Percentiles rank a stretch among this genome's conserved stretches.
phyloP scores from a whole-genome alignment of 2,329 filamentous ascomycete species.

The Clarireedia paspali region DNA sequence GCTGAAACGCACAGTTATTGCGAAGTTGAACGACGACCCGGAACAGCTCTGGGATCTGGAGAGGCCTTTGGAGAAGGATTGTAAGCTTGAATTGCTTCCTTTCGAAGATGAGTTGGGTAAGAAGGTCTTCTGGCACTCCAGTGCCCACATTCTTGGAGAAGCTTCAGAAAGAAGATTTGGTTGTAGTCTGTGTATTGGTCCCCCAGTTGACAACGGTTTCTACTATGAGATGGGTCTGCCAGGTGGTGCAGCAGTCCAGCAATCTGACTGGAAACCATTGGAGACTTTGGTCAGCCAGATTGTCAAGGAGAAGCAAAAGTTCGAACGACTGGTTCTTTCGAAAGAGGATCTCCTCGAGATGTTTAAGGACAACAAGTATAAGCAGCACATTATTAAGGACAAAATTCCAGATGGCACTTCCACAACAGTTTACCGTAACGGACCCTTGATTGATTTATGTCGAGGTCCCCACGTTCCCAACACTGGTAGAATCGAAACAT shows the following conservation, averaged over 20 bases:
- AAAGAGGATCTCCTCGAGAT: conserved; percentile 92
- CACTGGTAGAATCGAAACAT: conserved; percentile 89
- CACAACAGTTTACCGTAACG: conserved; percentile 88
- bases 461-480: conserved; percentile 90
- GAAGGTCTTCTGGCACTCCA: conserved; percentile 97
- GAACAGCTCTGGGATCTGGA: conserved; percentile 85
- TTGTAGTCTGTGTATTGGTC: conserved; percentile 88
- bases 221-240: conserved; percentile 94
- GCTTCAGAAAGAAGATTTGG: conserved; percentile 85
- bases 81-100: conserved; percentile 74
- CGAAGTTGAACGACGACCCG: conserved; percentile 66
- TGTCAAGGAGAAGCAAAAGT: conserved; percentile 94
- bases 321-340: conserved; percentile 79
- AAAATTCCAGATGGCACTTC: conserved; percentile 82
- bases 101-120: conserved; percentile 70
- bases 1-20: conserved; percentile 80
- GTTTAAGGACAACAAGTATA: conserved; percentile 98
- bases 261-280: conserved; percentile 75
- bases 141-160: conserved; percentile 92
- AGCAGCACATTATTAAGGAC: conserved; percentile 93
- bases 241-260: conserved; percentile 60
- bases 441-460: conserved; percentile 90
- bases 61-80: conserved; percentile 80
- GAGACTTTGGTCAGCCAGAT: conserved; percentile 75
- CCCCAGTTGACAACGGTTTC: conserved; percentile 85